Percentiles rank a stretch among this genome's conserved stretches.
These are phyloP conservation scores for Pulveroboletus ravenelii DNA, from an alignment of 768 basidiomycete species.

Conservation along the genomic window DNA sequence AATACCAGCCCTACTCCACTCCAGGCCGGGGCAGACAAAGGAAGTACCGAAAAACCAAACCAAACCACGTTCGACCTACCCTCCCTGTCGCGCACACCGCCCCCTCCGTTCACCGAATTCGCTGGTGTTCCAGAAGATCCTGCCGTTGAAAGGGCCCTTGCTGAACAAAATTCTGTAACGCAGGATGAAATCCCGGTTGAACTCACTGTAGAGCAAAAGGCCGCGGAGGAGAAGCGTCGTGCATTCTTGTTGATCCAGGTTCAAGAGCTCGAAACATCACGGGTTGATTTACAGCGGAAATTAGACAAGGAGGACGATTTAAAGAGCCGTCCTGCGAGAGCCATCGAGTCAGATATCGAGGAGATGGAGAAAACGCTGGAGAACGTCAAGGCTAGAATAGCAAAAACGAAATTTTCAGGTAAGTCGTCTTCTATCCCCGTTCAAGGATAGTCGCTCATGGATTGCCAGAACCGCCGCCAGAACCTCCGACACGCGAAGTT, in stretches of 20 bases:
- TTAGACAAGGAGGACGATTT: slow-evolving; percentile 8
- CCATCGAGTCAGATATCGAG: slow-evolving; percentile 15
- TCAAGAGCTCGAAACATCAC: slow-evolving; percentile 10
- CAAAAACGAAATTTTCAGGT: slow-evolving; percentile 22
- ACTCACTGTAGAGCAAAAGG: slow-evolving; percentile 21
- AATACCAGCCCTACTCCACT: slow-evolving; percentile 5
- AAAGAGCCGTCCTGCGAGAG: neutral
- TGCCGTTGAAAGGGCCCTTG: slow-evolving; percentile 5
- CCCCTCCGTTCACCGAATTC: slow-evolving; percentile 27
- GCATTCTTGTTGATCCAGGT: slow-evolving; percentile 18
- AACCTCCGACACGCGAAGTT: slow-evolving; percentile 1
- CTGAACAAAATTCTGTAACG: slow-evolving; percentile 8
- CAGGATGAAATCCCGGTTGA: slow-evolving; percentile 17
- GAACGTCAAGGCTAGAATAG: slow-evolving; percentile 10
- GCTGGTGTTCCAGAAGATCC: slow-evolving; percentile 1
- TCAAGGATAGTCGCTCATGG: neutral
- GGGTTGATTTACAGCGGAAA: neutral
- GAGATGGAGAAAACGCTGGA: slow-evolving; percentile 11
- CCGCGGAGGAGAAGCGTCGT: slow-evolving; percentile 17
- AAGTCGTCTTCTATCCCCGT: neutral
- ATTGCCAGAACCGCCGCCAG: slow-evolving; percentile 6
- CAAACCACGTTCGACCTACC: slow-evolving; percentile 5
- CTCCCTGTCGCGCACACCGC: slow-evolving; percentile 16
- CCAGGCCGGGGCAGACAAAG: neutral
- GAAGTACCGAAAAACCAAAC: neutral